phyloP scores from a whole-genome alignment of 805 yeast species.

The Teunomyces stri region DNA sequence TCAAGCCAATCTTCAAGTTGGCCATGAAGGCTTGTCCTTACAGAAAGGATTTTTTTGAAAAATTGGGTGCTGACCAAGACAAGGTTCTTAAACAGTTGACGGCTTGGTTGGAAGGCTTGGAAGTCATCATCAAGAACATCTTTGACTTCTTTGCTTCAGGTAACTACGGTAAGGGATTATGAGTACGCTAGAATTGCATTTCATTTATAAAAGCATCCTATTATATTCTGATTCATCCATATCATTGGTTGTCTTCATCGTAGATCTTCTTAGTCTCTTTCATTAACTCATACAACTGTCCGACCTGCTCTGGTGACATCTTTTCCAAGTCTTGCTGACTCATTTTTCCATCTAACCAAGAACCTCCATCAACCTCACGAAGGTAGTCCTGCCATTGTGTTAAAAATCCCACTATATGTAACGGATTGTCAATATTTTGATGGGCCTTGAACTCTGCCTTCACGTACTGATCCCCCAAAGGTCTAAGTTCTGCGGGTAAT shows the following conservation, averaged over 20 bases:
- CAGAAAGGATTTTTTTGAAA: constrained; percentile 78
- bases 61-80: constrained; percentile 74
- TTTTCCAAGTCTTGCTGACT: constrained; percentile 67
- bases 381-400: constrained; percentile 93
- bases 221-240: not conserved
- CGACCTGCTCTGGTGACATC: constrained; percentile 87
- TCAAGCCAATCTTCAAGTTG: constrained; percentile 83
- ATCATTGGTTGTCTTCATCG: constrained; percentile 1
- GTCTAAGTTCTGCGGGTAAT: constrained; percentile 68
- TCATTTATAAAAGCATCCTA: constrained; percentile 2
- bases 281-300: constrained; percentile 77
- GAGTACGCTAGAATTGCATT: constrained; percentile 13
- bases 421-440: constrained; percentile 76
- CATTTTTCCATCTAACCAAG: constrained; percentile 46
- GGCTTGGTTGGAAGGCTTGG: constrained; percentile 76
- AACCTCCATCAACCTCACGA: constrained; percentile 49
- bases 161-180: constrained; percentile 86
- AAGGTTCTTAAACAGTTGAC: constrained; percentile 63
- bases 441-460: constrained; percentile 88
- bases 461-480: constrained; percentile 87
- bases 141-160: constrained; percentile 75
- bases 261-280: constrained; percentile 55
- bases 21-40: constrained; percentile 97
- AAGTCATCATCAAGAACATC: constrained; percentile 67
- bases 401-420: constrained; percentile 89